A percentile compares a stretch with the other conserved stretches of the same genome.
Evolutionary conservation across 805 yeast genomes (phyloP).

Genomic region (Metschnikowia lachancei): DNA sequence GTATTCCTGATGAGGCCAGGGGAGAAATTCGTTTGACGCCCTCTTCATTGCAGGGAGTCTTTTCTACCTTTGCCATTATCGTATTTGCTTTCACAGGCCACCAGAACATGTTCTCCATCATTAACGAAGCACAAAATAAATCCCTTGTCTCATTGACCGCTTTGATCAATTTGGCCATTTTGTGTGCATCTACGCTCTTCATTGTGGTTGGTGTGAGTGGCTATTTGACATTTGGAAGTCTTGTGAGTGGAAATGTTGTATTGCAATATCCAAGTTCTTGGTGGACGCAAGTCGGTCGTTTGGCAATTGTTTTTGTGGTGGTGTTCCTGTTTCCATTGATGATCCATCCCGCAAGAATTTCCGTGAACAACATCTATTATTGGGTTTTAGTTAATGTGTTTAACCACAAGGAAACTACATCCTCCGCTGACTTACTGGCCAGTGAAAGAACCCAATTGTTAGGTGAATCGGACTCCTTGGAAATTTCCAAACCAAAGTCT

Average conservation of each 20-base stretch:
- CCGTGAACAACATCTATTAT: conserved; percentile 68
- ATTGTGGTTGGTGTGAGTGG: conserved; percentile 76
- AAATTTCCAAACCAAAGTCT: neutral
- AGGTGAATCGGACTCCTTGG: neutral
- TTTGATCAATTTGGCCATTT: conserved; percentile 54
- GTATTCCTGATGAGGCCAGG: conserved; percentile 37
- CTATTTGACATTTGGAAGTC: conserved; percentile 71
- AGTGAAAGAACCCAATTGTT: conserved; percentile 15
- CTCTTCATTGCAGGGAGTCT: conserved; percentile 48
- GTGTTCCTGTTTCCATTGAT: conserved; percentile 84
- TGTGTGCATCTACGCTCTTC: conserved; percentile 60
- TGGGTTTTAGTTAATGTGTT: conserved; percentile 33
- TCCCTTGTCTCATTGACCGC: conserved; percentile 45
- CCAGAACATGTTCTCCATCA: conserved; percentile 87
- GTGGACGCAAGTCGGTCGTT: conserved; percentile 74
- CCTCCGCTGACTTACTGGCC: neutral
- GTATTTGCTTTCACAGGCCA: conserved; percentile 96
- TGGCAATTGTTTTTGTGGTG: conserved; percentile 78
- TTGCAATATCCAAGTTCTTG: conserved; percentile 61
- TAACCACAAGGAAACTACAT: neutral
- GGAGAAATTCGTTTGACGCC: conserved; percentile 37
- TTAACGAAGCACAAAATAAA: conserved; percentile 71
- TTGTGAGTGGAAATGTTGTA: conserved; percentile 70
- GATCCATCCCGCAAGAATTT: conserved; percentile 86
- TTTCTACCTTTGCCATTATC: conserved; percentile 77